These are phyloP conservation scores for Cercospora janseana DNA, from an alignment of 2,329 filamentous ascomycete genomes.

Conservation along the genomic window DNA sequence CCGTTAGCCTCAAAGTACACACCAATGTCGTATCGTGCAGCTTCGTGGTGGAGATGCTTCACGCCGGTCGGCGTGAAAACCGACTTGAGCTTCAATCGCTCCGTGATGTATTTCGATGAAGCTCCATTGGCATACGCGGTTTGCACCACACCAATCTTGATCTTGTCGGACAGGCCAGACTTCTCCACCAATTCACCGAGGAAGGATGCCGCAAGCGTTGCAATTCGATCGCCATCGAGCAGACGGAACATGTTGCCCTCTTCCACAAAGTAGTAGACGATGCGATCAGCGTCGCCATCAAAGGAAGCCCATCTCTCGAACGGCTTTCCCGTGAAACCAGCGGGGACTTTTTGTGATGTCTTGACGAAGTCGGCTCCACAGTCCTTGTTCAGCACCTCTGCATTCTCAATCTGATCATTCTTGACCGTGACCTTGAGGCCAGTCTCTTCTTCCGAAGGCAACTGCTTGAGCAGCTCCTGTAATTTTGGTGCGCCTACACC, in stretches of 20 bases:
- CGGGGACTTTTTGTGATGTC: conserved; percentile 88
- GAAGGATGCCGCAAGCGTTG: conserved; percentile 88
- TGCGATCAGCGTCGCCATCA: conserved; percentile 90
- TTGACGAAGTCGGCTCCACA: conserved; percentile 97
- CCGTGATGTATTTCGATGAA: conserved; percentile 86
- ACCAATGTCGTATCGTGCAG: conserved; percentile 88
- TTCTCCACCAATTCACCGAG: conserved; percentile 82
- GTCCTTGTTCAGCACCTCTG: conserved; percentile 82
- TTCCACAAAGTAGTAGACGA: conserved; percentile 93
- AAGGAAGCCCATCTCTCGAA: conserved; percentile 83
- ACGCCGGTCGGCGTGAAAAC: conserved; percentile 94
- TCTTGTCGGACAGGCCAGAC: conserved; percentile 72
- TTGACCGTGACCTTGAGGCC: conserved; percentile 78
- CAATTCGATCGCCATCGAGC: conserved; percentile 94
- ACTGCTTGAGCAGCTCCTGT: conserved; percentile 76
- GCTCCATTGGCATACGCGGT: conserved; percentile 97
- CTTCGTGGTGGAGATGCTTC: conserved; percentile 97
- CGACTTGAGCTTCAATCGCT: conserved; percentile 82
- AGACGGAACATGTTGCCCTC: conserved; percentile 81
- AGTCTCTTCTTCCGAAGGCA: conserved; percentile 62
- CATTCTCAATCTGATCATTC: conserved; percentile 89
- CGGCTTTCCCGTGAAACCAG: conserved; percentile 71
- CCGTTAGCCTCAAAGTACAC: conserved; percentile 99
- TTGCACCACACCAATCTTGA: conserved; percentile 92
- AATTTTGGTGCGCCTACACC: conserved; percentile 94